Conservation (phyloP, 257 asterid species). For the Solanum pennellii region DNA sequence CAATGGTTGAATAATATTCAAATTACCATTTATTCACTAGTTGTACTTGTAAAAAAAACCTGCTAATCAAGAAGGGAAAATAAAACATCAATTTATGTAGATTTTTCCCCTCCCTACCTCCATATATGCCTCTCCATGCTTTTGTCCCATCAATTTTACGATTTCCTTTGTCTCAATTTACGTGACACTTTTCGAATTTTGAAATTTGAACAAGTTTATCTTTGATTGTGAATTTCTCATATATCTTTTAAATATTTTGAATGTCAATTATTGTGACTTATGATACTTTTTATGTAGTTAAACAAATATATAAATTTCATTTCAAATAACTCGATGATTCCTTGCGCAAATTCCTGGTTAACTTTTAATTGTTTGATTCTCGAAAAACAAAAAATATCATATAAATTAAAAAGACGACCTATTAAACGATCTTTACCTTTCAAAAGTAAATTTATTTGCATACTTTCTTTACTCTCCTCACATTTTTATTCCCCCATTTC, state of each 20-base stretch:
- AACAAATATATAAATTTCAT: no score
- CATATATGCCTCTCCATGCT: not conserved
- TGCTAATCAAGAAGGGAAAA: not conserved
- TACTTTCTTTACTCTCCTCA: not conserved
- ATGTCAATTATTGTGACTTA: no score
- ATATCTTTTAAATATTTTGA: no score
- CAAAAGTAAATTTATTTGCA: not conserved
- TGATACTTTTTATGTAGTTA: no score
- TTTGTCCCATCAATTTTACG: not conserved
- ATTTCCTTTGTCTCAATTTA: accelerated
- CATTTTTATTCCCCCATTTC: not conserved
- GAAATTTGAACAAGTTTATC: no score
- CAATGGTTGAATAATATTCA: not conserved
- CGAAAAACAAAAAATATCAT: accelerated
- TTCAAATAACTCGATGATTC: no score
- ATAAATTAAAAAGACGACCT: not conserved
- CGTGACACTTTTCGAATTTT: no score
- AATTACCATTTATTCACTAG: not conserved
- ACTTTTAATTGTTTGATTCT: no score
- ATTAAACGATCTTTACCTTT: no score
- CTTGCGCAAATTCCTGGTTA: no score
- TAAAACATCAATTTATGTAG: not conserved
- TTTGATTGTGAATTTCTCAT: no score
- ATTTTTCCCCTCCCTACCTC: not conserved
- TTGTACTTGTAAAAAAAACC: not conserved